Percentiles rank a stretch among this genome's conserved stretches.
phyloP scores from a whole-genome alignment of 2,329 filamentous ascomycete genomes.

The Penicillium sp. region DNA sequence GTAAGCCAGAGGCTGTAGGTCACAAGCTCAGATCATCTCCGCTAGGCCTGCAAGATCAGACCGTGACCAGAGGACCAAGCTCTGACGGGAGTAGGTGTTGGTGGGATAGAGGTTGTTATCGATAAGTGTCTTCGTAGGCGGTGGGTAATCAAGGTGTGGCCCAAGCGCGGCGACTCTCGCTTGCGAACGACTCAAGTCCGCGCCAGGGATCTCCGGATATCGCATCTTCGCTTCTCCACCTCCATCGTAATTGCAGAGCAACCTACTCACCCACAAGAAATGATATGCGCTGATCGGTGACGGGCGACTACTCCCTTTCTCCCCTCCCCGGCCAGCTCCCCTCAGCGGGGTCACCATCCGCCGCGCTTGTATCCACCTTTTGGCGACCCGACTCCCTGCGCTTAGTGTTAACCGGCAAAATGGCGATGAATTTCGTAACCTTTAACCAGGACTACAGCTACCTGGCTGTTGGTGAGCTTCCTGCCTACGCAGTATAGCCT shows the following conservation, averaged over 20 bases:
- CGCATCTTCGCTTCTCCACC: slow-evolving; percentile 4
- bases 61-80: slow-evolving; percentile 18
- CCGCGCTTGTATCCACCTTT: slow-evolving; percentile 15
- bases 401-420: slow-evolving; percentile 37
- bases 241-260: neutral
- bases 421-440: slow-evolving; percentile 94
- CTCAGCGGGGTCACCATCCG: slow-evolving; percentile 21
- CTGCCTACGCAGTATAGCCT: neutral
- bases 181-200: slow-evolving; percentile 28
- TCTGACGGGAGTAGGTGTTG: slow-evolving; percentile 8
- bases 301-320: slow-evolving; percentile 18
- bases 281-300: slow-evolving; percentile 19
- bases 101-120: slow-evolving; percentile 6
- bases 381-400: slow-evolving; percentile 1
- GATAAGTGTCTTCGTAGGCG: slow-evolving; percentile 15
- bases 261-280: slow-evolving; percentile 5
- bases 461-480: slow-evolving; percentile 77
- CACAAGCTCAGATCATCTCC: slow-evolving; percentile 45
- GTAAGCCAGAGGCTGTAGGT: neutral
- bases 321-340: slow-evolving; percentile 8
- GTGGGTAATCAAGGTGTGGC: slow-evolving; percentile 38
- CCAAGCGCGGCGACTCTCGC: slow-evolving; percentile 34
- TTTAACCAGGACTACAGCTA: slow-evolving; percentile 99
- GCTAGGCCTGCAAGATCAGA: slow-evolving; percentile 33
- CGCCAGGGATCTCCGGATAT: slow-evolving; percentile 13